phyloP scores from a whole-genome alignment of 192 early-diverging fungal species.

The Coemansia sp. region DNA sequence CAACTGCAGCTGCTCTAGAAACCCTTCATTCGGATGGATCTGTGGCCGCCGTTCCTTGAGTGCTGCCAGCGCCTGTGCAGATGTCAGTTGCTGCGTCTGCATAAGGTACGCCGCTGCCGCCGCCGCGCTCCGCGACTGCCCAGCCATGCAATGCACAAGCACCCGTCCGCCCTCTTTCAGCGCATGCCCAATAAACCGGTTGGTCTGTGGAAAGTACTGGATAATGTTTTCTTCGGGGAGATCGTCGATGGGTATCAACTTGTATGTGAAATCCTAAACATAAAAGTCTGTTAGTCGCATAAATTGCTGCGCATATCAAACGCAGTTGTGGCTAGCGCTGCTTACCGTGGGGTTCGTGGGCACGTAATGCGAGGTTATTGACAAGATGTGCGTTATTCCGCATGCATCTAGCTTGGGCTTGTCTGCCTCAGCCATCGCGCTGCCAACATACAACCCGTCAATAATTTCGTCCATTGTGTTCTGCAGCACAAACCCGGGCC shows the following conservation, averaged over 20 bases:
- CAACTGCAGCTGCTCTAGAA: constrained; percentile 61
- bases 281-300: neutral
- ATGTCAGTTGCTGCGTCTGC: constrained; percentile 52
- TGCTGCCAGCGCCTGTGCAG: constrained; percentile 50
- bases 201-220: constrained; percentile 66
- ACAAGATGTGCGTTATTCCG: constrained; percentile 51
- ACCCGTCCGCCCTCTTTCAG: constrained; percentile 55
- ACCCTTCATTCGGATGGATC: constrained; percentile 66
- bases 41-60: constrained; percentile 47
- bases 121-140: constrained; percentile 69
- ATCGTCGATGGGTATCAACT: constrained; percentile 61
- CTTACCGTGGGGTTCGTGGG: constrained; percentile 40
- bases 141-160: constrained; percentile 71
- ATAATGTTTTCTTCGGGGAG: constrained; percentile 65
- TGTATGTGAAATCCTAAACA: constrained; percentile 55
- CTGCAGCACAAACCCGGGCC: constrained; percentile 45
- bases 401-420: constrained; percentile 22
- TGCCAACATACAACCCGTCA: constrained; percentile 52
- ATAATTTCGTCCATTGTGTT: constrained; percentile 49
- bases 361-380: constrained; percentile 34
- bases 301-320: neutral
- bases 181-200: constrained; percentile 58
- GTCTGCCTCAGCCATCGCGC: constrained; percentile 53
- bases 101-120: constrained; percentile 69
- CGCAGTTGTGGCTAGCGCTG: neutral